Conservation (phyloP, 192 early-diverging fungal genomes). For the Coemansia sp. region DNA sequence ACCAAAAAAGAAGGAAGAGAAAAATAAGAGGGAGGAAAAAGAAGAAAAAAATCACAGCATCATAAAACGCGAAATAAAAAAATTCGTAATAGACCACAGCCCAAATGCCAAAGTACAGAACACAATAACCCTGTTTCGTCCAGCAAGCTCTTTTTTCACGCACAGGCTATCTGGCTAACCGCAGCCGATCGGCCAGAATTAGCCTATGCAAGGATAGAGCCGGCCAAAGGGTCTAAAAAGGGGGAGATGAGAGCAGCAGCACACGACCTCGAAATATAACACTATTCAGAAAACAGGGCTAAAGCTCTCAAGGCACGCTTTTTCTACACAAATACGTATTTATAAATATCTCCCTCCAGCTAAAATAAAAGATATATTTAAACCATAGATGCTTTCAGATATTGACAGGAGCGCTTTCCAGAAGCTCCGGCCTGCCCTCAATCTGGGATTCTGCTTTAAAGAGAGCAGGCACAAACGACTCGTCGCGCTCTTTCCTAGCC, state of each 20-base stretch:
- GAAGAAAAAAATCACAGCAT: constrained; percentile 6
- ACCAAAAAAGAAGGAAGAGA: constrained; percentile 6
- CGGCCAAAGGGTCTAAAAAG: not conserved
- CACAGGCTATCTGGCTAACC: not conserved
- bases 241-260: not conserved
- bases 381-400: constrained; percentile 11
- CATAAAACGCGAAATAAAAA: not conserved
- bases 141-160: not conserved
- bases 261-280: constrained; percentile 2
- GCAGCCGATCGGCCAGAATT: not conserved
- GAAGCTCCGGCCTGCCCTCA: constrained; percentile 52
- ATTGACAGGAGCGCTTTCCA: constrained; percentile 35
- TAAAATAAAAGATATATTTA: no score
- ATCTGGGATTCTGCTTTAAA: constrained; percentile 56
- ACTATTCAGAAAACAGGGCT: not conserved
- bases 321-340: no score
- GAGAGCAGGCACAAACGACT: constrained; percentile 56
- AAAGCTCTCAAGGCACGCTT: not conserved
- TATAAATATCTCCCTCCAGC: no score
- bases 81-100: not conserved
- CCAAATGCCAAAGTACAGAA: not conserved
- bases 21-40: constrained; percentile 5
- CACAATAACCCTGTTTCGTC: not conserved
- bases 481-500: constrained; percentile 47
- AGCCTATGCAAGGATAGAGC: not conserved